Conservation (phyloP, 495 filamentous ascomycete species). For the Aspergillus incahuasiensis region DNA sequence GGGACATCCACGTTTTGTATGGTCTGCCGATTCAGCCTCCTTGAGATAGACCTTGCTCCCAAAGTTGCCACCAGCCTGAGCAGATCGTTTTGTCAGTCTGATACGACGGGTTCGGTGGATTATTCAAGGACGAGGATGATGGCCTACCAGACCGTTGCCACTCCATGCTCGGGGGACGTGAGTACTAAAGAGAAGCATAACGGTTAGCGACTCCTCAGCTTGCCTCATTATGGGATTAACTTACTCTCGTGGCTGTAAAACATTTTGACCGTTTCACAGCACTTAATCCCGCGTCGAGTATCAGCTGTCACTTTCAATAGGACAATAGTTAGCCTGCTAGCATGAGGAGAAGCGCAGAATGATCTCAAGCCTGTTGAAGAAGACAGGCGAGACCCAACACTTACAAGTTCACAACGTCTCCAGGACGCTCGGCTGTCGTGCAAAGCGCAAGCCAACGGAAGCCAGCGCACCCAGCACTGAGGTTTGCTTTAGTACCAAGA, state of each 20-base stretch:
- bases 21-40: conserved; percentile 76
- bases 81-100: conserved; percentile 1
- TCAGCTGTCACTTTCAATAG: background rate
- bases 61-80: conserved; percentile 87
- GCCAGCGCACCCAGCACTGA: too few species aligned
- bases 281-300: background rate
- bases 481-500: too few species aligned
- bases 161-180: conserved; percentile 80
- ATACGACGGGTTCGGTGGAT: background rate
- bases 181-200: conserved; percentile 57
- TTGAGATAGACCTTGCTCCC: conserved; percentile 65
- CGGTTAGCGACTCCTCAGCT: background rate
- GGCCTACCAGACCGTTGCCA: conserved; percentile 85
- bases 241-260: conserved; percentile 91
- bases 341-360: background rate
- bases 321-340: background rate
- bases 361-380: too few species aligned
- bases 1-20: conserved; percentile 83
- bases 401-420: too few species aligned
- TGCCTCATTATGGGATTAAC: conserved; percentile 12
- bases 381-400: too few species aligned
- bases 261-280: conserved; percentile 48
- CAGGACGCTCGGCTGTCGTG: too few species aligned
- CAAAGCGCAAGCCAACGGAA: too few species aligned
- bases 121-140: background rate